phyloP scores from a whole-genome alignment of 2,329 filamentous ascomycete genomes.

The Zymoseptoria ardabiliae region DNA sequence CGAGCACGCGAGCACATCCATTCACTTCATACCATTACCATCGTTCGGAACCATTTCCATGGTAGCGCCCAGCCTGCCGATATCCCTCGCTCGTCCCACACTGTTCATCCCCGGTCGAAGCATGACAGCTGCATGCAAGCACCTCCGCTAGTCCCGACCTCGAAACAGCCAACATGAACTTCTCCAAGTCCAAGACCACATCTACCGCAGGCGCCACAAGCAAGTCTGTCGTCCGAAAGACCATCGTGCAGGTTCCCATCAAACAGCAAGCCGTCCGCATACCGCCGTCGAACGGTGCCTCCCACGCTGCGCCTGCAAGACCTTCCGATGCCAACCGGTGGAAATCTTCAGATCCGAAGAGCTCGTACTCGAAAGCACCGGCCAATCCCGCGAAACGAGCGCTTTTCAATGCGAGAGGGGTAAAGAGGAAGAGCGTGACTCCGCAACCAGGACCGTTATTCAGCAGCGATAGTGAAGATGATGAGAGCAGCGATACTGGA shows the following conservation, averaged over 20 bases:
- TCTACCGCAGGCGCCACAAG: conserved; percentile 4
- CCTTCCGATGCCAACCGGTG: conserved; percentile 20
- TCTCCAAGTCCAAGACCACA: conserved; percentile 14
- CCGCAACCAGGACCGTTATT: conserved; percentile 24
- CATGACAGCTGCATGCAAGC: conserved; percentile 6
- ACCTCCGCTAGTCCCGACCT: conserved; percentile 6
- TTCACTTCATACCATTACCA: background rate
- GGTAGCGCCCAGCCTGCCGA: background rate
- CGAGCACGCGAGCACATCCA: background rate
- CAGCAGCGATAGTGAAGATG: conserved; percentile 30
- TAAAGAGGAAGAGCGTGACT: conserved; percentile 31
- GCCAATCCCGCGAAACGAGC: conserved; percentile 16
- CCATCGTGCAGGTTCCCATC: conserved; percentile 20
- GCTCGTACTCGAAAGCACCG: conserved; percentile 9
- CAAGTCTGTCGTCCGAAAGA: conserved; percentile 21
- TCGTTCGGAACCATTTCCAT: background rate
- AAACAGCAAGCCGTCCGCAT: conserved; percentile 8
- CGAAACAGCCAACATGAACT: conserved; percentile 19
- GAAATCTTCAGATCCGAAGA: conserved; percentile 16
- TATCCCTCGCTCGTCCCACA: background rate
- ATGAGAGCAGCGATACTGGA: conserved; percentile 24
- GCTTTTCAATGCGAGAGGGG: conserved; percentile 18
- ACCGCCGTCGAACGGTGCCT: background rate
- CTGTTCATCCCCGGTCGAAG: background rate
- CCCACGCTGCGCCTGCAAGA: conserved; percentile 5